Evolutionary conservation across 139 green algal genomes (phyloP).

Genomic region (Micractinium conductrix): DNA sequence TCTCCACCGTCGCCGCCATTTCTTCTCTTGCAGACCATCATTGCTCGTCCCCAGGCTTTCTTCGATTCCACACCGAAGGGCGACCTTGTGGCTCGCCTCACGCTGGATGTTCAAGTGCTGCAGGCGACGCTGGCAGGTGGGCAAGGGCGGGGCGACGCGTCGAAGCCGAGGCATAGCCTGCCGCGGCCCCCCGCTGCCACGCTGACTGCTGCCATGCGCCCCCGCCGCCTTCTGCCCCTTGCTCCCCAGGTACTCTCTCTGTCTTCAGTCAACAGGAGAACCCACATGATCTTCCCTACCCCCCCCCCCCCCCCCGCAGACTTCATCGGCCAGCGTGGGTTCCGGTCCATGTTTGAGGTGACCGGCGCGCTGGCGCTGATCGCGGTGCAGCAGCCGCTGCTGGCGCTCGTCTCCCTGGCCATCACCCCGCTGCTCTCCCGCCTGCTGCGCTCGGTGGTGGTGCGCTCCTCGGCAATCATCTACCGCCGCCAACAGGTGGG

Average conservation of each 20-base stretch:
- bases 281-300: background rate
- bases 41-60: slow-evolving; percentile 30
- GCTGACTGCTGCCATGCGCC: background rate
- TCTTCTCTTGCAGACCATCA: slow-evolving; percentile 8
- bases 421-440: slow-evolving; percentile 37
- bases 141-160: background rate
- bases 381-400: slow-evolving; percentile 35
- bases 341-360: slow-evolving; percentile 46
- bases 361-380: slow-evolving; percentile 34
- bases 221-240: background rate
- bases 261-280: too few relatives aligned
- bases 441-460: slow-evolving; percentile 35
- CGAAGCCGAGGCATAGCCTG: background rate
- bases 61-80: slow-evolving; percentile 39
- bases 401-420: slow-evolving; percentile 34
- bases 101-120: slow-evolving; percentile 39
- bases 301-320: background rate
- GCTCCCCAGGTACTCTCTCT: background rate
- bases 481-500: slow-evolving; percentile 35
- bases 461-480: slow-evolving; percentile 28
- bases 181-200: background rate
- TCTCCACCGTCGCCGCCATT: too few relatives aligned
- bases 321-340: slow-evolving; percentile 40
- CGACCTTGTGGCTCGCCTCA: slow-evolving; percentile 37
- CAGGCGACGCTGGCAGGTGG: slow-evolving; percentile 40